phyloP scores from a whole-genome alignment of 495 filamentous ascomycete species.

The Apiosordaria backusii region DNA sequence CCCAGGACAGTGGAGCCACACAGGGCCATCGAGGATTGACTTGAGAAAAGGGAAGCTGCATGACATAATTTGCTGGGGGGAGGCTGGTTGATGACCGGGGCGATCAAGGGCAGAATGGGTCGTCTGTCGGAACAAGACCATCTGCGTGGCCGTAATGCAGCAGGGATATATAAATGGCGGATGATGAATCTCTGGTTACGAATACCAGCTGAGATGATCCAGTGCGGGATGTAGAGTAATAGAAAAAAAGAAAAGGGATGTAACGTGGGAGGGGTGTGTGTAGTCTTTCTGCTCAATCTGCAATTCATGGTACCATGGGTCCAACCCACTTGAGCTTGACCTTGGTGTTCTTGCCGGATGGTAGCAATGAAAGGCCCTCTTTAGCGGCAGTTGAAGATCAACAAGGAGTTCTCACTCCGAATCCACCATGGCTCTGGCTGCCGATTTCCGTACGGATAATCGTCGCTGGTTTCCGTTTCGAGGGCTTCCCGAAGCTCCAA shows the following conservation, averaged over 20 bases:
- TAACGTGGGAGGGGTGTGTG: not conserved
- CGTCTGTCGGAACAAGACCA: slow-evolving; percentile 20
- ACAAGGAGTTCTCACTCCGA: slow-evolving; percentile 3
- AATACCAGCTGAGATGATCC: not conserved
- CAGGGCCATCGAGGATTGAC: slow-evolving; percentile 17
- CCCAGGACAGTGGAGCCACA: slow-evolving; percentile 24
- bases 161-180: slow-evolving; percentile 18
- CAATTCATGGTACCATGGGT: not conserved
- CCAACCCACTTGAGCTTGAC: not conserved
- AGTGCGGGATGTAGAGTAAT: not conserved
- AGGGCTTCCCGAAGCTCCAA: slow-evolving; percentile 6
- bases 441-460: slow-evolving; percentile 12
- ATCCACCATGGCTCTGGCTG: slow-evolving; percentile 8
- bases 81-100: slow-evolving; percentile 17
- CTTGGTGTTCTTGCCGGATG: not conserved
- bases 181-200: slow-evolving; percentile 12
- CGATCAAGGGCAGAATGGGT: slow-evolving; percentile 16
- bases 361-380: not conserved
- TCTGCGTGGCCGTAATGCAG: slow-evolving; percentile 18
- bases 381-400: not conserved
- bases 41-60: slow-evolving; percentile 19
- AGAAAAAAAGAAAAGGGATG: not conserved
- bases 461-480: not conserved
- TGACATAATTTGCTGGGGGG: slow-evolving; percentile 28
- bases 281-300: not conserved